phyloP scores from a whole-genome alignment of 352 stramenopile species.

The Globisporangium viniferum region DNA sequence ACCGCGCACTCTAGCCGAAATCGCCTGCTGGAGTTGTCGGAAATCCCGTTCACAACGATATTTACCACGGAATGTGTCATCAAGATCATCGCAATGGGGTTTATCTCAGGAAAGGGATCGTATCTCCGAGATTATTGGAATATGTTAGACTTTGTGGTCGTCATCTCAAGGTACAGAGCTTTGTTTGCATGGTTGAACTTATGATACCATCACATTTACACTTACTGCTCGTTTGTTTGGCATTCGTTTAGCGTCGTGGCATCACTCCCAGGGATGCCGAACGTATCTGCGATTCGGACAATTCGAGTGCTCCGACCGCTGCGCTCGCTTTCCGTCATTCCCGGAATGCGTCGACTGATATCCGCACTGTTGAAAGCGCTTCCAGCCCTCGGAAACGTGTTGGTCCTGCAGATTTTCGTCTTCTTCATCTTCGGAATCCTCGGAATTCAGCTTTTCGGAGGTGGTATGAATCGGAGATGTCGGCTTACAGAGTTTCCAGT shows the following conservation, averaged over 20 bases:
- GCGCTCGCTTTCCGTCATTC: slow-evolving; percentile 86
- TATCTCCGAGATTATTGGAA: slow-evolving; percentile 91
- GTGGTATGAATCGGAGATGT: slow-evolving; percentile 79
- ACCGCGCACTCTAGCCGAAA: slow-evolving; percentile 46
- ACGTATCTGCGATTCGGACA: slow-evolving; percentile 79
- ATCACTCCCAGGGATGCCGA: slow-evolving; percentile 60
- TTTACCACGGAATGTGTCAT: slow-evolving; percentile 87
- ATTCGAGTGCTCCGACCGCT: slow-evolving; percentile 88
- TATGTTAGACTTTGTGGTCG: slow-evolving; percentile 90
- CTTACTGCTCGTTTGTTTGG: background rate
- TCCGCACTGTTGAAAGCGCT: slow-evolving; percentile 82
- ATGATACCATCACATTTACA: background rate
- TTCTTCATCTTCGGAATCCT: slow-evolving; percentile 92
- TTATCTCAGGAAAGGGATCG: slow-evolving; percentile 47
- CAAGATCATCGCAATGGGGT: slow-evolving; percentile 90
- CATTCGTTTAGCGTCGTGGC: slow-evolving; percentile 38
- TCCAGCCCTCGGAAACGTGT: slow-evolving; percentile 83
- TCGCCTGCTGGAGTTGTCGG: slow-evolving; percentile 61
- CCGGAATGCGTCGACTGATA: slow-evolving; percentile 78
- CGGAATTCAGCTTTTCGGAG: slow-evolving; percentile 85
- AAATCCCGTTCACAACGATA: slow-evolving; percentile 82
- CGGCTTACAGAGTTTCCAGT: slow-evolving; percentile 76
- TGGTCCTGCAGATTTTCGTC: slow-evolving; percentile 88
- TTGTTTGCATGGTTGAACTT: background rate
- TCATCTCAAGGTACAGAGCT: slow-evolving; percentile 66